A percentile compares a stretch with the other conserved stretches of the same genome.
Evolutionary conservation across 2,329 filamentous ascomycete species (phyloP).

Genomic region (Nemania sp.): DNA sequence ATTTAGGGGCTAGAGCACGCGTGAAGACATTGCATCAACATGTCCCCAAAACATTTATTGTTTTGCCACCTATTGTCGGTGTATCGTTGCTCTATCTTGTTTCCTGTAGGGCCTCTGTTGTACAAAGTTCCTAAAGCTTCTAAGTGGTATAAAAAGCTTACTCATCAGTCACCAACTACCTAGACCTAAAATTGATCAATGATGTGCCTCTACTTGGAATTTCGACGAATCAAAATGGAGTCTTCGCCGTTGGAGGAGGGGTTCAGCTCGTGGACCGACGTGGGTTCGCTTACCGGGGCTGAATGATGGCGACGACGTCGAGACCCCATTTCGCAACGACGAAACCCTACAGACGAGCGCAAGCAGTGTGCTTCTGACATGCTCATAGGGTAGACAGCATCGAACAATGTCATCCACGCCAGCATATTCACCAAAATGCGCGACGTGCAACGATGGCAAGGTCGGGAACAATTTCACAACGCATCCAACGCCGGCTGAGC

Average conservation of each 20-base stretch:
- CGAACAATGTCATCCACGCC: background rate
- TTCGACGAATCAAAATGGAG: too few relatives aligned
- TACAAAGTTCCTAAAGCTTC: too few relatives aligned
- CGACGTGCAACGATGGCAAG: constrained; percentile 9
- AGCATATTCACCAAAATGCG: constrained; percentile 3
- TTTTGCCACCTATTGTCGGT: too few relatives aligned
- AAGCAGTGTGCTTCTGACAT: background rate
- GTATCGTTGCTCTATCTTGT: too few relatives aligned
- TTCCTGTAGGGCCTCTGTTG: too few relatives aligned
- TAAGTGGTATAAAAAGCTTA: too few relatives aligned
- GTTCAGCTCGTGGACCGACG: constrained; percentile 9
- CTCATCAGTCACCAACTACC: too few relatives aligned
- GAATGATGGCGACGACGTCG: constrained; percentile 1
- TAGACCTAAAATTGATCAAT: too few relatives aligned
- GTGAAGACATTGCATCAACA: too few relatives aligned
- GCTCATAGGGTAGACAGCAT: background rate
- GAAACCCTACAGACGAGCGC: background rate
- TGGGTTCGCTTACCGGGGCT: background rate
- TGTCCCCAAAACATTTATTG: too few relatives aligned
- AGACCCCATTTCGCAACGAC: constrained; percentile 1
- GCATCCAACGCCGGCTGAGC: background rate
- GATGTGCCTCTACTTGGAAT: too few relatives aligned
- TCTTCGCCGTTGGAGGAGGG: constrained; percentile 6
- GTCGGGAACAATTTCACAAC: background rate
- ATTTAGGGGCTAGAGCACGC: too few relatives aligned